A percentile compares a stretch with the other conserved stretches of the same genome.
Conservation (phyloP, 441 rosid genomes). For the Erodium texanum region DNA sequence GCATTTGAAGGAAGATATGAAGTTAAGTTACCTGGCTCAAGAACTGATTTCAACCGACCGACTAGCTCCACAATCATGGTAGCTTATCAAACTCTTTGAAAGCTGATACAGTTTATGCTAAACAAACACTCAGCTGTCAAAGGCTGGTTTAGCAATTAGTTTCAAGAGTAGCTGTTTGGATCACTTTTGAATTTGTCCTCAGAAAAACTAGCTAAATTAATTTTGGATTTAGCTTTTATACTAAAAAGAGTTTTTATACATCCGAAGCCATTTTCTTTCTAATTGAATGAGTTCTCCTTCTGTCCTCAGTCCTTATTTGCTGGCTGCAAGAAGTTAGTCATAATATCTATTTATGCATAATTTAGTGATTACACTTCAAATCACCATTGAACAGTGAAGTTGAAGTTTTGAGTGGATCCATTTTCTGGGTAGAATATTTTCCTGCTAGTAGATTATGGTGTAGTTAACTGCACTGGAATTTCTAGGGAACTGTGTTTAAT, state of each 20-base stretch:
- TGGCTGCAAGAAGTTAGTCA: background rate
- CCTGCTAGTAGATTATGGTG: background rate
- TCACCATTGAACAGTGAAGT: background rate
- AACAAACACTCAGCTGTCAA: background rate
- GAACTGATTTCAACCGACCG: slow-evolving; percentile 88
- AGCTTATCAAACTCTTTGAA: slow-evolving; percentile 19
- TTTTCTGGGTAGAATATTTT: background rate
- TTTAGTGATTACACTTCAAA: background rate
- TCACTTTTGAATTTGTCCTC: background rate
- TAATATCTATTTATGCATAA: background rate
- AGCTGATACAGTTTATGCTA: slow-evolving; percentile 6
- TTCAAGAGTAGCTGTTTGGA: background rate
- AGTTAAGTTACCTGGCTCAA: slow-evolving; percentile 87
- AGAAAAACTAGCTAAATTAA: background rate
- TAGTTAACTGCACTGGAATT: background rate
- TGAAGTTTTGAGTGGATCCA: background rate
- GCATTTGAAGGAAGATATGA: slow-evolving; percentile 99
- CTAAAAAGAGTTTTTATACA: background rate
- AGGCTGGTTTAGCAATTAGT: background rate
- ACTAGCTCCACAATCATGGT: slow-evolving; percentile 96
- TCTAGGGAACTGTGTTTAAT: too few species aligned
- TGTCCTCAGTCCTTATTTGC: background rate
- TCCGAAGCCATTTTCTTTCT: slow-evolving; percentile 1
- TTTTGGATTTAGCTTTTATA: background rate
- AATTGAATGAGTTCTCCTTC: background rate